Conservation (phyloP, 2,329 filamentous ascomycete species). For the Sporothrix curviconia region DNA sequence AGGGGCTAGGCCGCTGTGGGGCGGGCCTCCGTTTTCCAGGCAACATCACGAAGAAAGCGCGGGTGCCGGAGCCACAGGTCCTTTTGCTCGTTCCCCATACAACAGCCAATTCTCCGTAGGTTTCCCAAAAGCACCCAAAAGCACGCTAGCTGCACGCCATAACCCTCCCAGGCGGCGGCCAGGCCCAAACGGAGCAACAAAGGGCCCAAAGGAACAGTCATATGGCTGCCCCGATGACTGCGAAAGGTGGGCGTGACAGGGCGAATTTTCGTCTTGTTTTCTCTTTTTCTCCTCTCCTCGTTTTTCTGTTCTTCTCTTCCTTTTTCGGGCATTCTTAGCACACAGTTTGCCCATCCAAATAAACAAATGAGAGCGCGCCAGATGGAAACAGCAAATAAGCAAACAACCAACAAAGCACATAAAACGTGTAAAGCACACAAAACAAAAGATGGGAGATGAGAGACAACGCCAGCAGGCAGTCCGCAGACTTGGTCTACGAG, state of each 20-base stretch:
- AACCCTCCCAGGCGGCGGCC: too few species aligned
- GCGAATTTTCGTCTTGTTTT: neutral
- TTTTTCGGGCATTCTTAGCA: too few species aligned
- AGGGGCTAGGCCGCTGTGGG: neutral
- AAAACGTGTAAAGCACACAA: too few species aligned
- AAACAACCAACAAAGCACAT: neutral
- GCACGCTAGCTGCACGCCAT: too few species aligned
- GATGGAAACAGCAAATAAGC: neutral
- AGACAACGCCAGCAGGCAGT: too few species aligned
- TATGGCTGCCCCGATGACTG: neutral
- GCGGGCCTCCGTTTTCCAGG: neutral
- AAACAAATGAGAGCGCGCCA: neutral
- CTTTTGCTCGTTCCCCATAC: neutral
- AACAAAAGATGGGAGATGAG: too few species aligned
- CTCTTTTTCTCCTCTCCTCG: neutral
- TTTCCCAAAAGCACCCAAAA: neutral
- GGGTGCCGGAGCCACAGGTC: too few species aligned
- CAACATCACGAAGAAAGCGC: neutral
- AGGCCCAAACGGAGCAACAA: neutral
- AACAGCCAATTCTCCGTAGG: neutral
- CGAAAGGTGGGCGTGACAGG: neutral
- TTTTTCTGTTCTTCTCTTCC: too few species aligned
- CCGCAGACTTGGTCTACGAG: too few species aligned
- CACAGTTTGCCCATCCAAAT: neutral
- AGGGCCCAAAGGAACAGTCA: neutral